A percentile compares a stretch with the other conserved stretches of the same genome.
Evolutionary conservation across 129 eudicot species (phyloP).

Genomic region (Flaveria trinervia): DNA sequence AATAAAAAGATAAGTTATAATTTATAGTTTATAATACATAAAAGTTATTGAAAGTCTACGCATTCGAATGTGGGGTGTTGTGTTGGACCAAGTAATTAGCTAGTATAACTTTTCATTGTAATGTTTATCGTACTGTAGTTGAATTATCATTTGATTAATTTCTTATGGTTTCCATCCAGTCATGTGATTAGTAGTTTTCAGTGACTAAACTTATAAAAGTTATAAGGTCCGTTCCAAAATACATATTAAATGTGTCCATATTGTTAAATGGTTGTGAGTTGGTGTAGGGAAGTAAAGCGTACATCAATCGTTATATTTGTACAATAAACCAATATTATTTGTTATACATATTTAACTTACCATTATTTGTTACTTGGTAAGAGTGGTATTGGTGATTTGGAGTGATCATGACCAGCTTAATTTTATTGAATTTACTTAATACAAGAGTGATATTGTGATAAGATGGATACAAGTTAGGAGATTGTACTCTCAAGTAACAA

Average conservation of each 20-base stretch:
- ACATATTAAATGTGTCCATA: background rate
- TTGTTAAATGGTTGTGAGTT: conserved; percentile 2
- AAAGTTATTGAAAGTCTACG: conserved; percentile 86
- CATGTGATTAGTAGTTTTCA: no score
- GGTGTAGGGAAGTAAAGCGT: conserved; percentile 19
- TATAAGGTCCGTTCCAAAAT: conserved; percentile 4
- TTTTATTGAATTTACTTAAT: no score
- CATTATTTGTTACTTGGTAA: background rate
- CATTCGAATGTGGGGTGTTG: conserved; percentile 90
- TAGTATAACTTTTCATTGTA: conserved; percentile 12
- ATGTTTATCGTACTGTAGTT: conserved; percentile 7
- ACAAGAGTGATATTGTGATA: no score
- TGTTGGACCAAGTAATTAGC: conserved; percentile 8
- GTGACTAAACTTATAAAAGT: background rate
- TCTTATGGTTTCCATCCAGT: conserved; percentile 13
- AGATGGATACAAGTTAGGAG: no score
- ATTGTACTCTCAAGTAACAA: no score
- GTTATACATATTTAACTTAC: conserved; percentile 9
- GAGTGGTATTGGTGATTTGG: no score
- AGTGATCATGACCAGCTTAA: no score
- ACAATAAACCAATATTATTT: background rate
- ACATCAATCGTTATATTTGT: conserved; percentile 11
- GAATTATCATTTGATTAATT: background rate
- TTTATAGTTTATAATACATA: no score
- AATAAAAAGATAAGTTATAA: no score